phyloP scores from a whole-genome alignment of 2,329 filamentous ascomycete species.

The Dryadomyces sulphureus region DNA sequence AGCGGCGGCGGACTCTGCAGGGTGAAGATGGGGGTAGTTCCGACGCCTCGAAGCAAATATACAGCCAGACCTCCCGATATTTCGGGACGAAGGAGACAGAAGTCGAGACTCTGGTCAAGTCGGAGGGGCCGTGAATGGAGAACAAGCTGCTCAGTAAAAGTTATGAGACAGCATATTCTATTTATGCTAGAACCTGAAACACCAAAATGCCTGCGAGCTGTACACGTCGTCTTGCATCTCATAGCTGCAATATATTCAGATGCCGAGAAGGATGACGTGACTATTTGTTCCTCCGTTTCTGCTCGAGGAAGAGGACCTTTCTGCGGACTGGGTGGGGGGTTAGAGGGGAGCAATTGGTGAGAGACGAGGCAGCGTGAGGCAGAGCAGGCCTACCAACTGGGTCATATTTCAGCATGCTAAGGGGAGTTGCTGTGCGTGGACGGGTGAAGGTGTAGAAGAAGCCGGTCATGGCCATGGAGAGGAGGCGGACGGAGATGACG shows the following conservation, averaged over 20 bases:
- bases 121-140: background rate
- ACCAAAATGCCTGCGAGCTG: too few species aligned
- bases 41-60: background rate
- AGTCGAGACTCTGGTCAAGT: background rate
- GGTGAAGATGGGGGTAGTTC: background rate
- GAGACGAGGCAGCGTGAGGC: background rate
- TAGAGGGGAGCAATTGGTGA: background rate
- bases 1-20: background rate
- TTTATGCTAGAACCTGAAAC: too few species aligned
- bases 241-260: too few species aligned
- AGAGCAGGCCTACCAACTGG: slow-evolving; percentile 58
- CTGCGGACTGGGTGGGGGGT: slow-evolving; percentile 53
- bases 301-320: slow-evolving; percentile 90
- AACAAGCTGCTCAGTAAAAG: too few species aligned
- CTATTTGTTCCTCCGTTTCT: slow-evolving; percentile 49
- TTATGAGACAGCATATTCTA: too few species aligned
- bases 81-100: background rate
- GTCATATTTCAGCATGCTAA: slow-evolving; percentile 99
- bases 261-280: background rate
- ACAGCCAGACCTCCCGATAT: background rate
- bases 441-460: slow-evolving; percentile 89
- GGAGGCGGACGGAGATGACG: slow-evolving; percentile 79
- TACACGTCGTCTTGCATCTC: background rate
- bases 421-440: slow-evolving; percentile 63
- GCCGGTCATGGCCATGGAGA: slow-evolving; percentile 98